These are phyloP conservation scores for Excoecaria agallocha DNA, from an alignment of 345 rosid genomes.

Conservation along the genomic window DNA sequence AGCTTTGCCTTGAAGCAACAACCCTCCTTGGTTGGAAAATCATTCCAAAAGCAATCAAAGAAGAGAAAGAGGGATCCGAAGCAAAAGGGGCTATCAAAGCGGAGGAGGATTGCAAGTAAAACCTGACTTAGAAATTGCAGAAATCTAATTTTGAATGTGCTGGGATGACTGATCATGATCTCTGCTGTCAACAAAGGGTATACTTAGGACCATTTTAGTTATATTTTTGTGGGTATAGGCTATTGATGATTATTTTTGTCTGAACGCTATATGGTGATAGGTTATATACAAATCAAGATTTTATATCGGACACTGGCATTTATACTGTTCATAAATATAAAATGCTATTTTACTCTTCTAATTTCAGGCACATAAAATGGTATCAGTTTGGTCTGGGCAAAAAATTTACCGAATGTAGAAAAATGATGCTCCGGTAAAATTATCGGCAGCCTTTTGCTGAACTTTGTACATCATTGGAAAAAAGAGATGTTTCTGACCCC, in stretches of 20 bases:
- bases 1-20: constrained; percentile 92
- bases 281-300: background rate
- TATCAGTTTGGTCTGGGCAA: too few species aligned
- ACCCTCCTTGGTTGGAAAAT: constrained; percentile 75
- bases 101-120: constrained; percentile 14
- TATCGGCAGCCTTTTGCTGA: background rate
- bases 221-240: background rate
- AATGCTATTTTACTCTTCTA: too few species aligned
- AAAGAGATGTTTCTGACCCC: background rate
- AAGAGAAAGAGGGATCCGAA: constrained; percentile 72
- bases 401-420: background rate
- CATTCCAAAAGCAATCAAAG: constrained; percentile 58
- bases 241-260: background rate
- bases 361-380: too few species aligned
- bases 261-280: background rate
- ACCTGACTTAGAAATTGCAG: background rate
- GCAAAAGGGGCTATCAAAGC: constrained; percentile 21
- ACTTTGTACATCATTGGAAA: background rate
- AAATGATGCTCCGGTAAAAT: background rate
- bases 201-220: too few species aligned
- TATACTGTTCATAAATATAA: background rate
- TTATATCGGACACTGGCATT: background rate
- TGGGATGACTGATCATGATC: background rate
- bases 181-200: background rate
- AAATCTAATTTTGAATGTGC: background rate